A percentile compares a stretch with the other conserved stretches of the same genome.
phyloP scores from a whole-genome alignment of 2,329 filamentous ascomycete species.

The Diaporthe vexans region DNA sequence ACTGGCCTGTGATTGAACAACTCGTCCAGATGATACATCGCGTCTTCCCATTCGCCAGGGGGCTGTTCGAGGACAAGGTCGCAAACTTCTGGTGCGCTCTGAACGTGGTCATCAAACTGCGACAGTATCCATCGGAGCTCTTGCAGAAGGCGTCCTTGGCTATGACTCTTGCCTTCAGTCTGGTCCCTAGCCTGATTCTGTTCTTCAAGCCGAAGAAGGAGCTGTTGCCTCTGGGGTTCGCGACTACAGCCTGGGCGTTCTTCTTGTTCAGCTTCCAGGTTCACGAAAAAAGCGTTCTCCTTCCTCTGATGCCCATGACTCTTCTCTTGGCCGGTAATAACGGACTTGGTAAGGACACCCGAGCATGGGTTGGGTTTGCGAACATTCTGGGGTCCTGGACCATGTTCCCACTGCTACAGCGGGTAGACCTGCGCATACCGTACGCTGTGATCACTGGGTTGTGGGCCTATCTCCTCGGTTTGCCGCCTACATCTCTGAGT shows the following conservation, averaged over 20 bases:
- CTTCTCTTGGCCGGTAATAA: conserved; percentile 80
- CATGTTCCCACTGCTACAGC: conserved; percentile 89
- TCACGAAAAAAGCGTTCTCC: conserved; percentile 95
- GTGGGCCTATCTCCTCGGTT: conserved; percentile 91
- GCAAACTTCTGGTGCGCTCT: conserved; percentile 98
- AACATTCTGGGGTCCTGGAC: conserved; percentile 94
- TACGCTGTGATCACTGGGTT: conserved; percentile 88
- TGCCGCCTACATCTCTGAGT: conserved; percentile 82
- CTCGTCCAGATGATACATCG: conserved; percentile 87
- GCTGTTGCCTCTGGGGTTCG: conserved; percentile 83
- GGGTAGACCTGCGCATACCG: conserved; percentile 86
- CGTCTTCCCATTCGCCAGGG: conserved; percentile 96
- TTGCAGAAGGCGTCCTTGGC: conserved; percentile 83
- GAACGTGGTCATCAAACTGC: conserved; percentile 90
- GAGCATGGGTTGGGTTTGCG: conserved; percentile 96
- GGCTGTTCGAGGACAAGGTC: conserved; percentile 98
- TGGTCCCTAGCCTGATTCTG: conserved; percentile 83
- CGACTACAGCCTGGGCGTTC: conserved; percentile 93
- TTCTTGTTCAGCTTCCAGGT: conserved; percentile 99
- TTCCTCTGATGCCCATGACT: conserved; percentile 95
- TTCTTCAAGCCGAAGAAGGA: conserved; percentile 83
- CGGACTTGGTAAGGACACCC: conserved; percentile 80
- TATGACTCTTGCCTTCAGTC: conserved; percentile 81
- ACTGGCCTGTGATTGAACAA: conserved; percentile 84
- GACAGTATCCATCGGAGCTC: conserved; percentile 76